These are phyloP conservation scores for Colletotrichum gigasporum DNA, from an alignment of 2,329 filamentous ascomycete genomes.

Conservation along the genomic window DNA sequence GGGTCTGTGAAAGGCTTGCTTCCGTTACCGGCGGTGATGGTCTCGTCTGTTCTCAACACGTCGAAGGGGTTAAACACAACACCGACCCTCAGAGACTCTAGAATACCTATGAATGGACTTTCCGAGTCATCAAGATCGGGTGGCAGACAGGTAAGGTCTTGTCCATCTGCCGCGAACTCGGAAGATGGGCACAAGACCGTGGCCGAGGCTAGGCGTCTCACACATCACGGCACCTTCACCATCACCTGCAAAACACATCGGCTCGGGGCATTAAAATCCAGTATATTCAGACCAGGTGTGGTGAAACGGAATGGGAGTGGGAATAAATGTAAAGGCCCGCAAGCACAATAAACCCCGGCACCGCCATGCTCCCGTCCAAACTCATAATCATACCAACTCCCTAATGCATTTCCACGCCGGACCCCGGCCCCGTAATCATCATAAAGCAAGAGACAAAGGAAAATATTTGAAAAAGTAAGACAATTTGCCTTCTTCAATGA, in stretches of 20 bases:
- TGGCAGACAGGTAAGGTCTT: too few relatives aligned
- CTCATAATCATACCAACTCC: constrained; percentile 29
- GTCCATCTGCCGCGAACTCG: too few relatives aligned
- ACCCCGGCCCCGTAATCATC: constrained; percentile 18
- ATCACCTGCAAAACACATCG: not conserved
- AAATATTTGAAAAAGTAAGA: constrained; percentile 1
- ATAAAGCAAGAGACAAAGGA: constrained; percentile 27
- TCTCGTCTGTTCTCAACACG: too few relatives aligned
- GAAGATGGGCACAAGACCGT: too few relatives aligned
- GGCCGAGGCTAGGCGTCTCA: too few relatives aligned
- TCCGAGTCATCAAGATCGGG: too few relatives aligned
- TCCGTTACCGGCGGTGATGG: too few relatives aligned
- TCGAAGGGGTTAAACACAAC: too few relatives aligned
- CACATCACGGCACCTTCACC: too few relatives aligned
- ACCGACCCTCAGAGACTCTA: too few relatives aligned
- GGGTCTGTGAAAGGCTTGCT: too few relatives aligned
- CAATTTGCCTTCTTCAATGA: constrained; percentile 7
- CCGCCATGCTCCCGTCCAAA: constrained; percentile 27
- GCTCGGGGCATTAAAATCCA: constrained; percentile 16
- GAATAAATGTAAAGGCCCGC: constrained; percentile 19
- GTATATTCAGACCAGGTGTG: constrained; percentile 27
- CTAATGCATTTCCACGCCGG: constrained; percentile 27
- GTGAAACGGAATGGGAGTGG: constrained; percentile 16
- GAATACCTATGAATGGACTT: too few relatives aligned
- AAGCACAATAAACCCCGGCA: constrained; percentile 27